Base-by-base conservation (phyloP, 805 yeast species). In the Lipomyces lipofer region DNA sequence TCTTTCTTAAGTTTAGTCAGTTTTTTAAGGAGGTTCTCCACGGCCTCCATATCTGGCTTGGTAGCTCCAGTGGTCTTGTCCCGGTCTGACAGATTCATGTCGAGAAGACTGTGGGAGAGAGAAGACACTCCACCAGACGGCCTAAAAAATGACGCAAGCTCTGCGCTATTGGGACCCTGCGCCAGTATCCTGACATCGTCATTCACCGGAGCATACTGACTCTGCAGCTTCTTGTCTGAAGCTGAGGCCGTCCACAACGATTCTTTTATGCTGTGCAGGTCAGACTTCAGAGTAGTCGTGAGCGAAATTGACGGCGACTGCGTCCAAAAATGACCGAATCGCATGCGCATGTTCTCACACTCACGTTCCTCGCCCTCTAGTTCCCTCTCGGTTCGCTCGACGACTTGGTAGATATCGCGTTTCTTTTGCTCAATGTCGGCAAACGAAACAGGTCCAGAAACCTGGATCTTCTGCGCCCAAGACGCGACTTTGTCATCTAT, bases 1-100 rank as follows among this genome's bases (percentile, higher is more conserved):
- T 87, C 94, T 29, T 78, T 73, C 63, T 82, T 82, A 54, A 89
- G 67, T 42, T 79, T 75, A 53, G 80, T 80, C 64, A 92, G 75
- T 52, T 83, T 84, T 45, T 79, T 80, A 43, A 85, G 72, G 15
- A 77, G 68, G n/a, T 78, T 75, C 52, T 84, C 87, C 2, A 88
- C 73, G 21, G 69, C 67, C 9, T 73, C 72, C 15, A 88, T 42
- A 8, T 30, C 29, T 2, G 25, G 27, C 22, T 12, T 43, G 9
- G 44, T 12, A 47, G n/a, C 24, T 15, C 15, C 44, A n/a, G 29
- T 9, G 17, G 21, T 38, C 1, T 21, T 32, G 12, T 12, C 44
- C 49, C 27, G 9, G 12, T 36, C 44, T n/a, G 50, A 35, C 5
- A 33, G 24, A 4, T 86, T 95, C 30, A 89, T 66, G 66, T 90